Evolutionary conservation across 108 stramenopile species (phyloP).

Genomic region (Parietichytrium sp.): DNA sequence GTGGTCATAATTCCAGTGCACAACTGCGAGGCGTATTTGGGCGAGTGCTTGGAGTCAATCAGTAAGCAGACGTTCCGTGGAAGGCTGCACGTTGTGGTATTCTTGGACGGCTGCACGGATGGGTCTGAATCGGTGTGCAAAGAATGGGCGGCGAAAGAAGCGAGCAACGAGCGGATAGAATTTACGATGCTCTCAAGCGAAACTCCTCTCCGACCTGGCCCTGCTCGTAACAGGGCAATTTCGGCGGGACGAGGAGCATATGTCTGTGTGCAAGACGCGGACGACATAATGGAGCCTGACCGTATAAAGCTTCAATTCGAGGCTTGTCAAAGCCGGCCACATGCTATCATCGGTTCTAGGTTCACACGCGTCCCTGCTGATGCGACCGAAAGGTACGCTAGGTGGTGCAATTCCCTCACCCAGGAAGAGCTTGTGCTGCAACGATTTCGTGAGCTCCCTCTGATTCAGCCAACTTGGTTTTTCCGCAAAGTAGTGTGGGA

Average conservation of each 20-base stretch:
- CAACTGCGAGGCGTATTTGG: slow-evolving; percentile 11
- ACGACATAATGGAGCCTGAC: not conserved
- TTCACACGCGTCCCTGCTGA: slow-evolving; percentile 49
- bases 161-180: not conserved
- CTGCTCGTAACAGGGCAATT: not conserved
- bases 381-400: slow-evolving; percentile 79
- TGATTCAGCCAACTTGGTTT: slow-evolving; percentile 87
- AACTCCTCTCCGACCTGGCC: not conserved
- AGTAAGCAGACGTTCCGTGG: not conserved
- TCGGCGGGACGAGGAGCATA: not conserved
- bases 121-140: not conserved
- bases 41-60: not conserved
- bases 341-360: slow-evolving; percentile 21
- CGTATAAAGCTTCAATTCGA: not conserved
- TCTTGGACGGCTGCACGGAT: slow-evolving; percentile 7
- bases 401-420: slow-evolving; percentile 76
- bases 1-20: slow-evolving; percentile 15
- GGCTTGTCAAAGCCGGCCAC: not conserved
- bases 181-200: not conserved
- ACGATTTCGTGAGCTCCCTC: slow-evolving; percentile 77
- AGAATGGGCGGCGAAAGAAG: not conserved
- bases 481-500: slow-evolving; percentile 61
- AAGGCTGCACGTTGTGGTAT: not conserved
- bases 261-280: slow-evolving; percentile 32
- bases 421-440: slow-evolving; percentile 74